phyloP scores from a whole-genome alignment of 2,329 filamentous ascomycete species.

The Periconia digitata region DNA sequence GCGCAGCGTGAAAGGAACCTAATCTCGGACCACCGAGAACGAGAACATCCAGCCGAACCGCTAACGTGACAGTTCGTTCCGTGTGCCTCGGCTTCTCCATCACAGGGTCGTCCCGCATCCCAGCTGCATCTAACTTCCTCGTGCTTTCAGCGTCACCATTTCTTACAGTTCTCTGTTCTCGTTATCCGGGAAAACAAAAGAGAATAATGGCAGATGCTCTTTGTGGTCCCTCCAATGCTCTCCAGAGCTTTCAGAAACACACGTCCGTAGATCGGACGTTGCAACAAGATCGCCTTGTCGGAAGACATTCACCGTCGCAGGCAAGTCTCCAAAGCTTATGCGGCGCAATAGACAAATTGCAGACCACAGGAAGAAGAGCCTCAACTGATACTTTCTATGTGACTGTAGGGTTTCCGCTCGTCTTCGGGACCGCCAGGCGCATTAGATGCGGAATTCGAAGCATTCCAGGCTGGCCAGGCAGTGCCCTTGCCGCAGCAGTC shows the following conservation, averaged over 20 bases:
- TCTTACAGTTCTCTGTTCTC: constrained; percentile 3
- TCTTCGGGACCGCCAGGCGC: constrained; percentile 54
- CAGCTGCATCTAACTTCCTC: not conserved
- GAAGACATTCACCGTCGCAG: constrained; percentile 57
- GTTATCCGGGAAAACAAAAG: not conserved
- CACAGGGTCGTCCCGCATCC: not conserved
- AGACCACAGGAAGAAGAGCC: too few species aligned
- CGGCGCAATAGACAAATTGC: too few species aligned
- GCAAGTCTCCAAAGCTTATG: too few species aligned
- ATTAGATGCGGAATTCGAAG: constrained; percentile 68
- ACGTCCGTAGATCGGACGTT: constrained; percentile 67
- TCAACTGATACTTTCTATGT: too few species aligned
- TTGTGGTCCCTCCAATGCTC: constrained; percentile 74
- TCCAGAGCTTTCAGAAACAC: constrained; percentile 74
- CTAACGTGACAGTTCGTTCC: too few species aligned
- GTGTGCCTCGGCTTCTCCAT: constrained; percentile 1
- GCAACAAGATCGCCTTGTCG: constrained; percentile 69
- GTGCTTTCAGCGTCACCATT: not conserved
- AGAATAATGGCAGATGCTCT: constrained; percentile 64
- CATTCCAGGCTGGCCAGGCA: constrained; percentile 61
- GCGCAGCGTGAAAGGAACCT: too few species aligned
- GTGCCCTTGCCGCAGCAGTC: constrained; percentile 41
- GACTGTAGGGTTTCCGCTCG: constrained; percentile 64
- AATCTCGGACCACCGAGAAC: too few species aligned
- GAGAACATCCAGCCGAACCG: too few species aligned